phyloP scores from a whole-genome alignment of 768 basidiomycete genomes.

The Suillus hirtellus region DNA sequence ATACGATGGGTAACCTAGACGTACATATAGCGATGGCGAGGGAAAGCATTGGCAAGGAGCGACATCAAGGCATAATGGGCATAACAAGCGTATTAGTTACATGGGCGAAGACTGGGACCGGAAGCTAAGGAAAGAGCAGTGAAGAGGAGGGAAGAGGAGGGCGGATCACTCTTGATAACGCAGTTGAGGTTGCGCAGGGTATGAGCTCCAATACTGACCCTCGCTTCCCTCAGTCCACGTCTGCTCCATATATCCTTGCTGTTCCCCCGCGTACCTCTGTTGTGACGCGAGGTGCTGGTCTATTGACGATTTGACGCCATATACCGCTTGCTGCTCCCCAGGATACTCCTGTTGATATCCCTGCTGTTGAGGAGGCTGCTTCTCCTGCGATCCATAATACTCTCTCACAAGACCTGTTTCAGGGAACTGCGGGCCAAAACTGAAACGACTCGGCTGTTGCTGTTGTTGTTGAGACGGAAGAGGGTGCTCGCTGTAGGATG shows the following conservation, averaged over 20 bases:
- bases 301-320: neutral
- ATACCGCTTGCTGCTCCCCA: neutral
- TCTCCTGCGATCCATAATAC: conserved; percentile 4
- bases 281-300: neutral
- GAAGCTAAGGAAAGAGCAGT: neutral
- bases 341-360: neutral
- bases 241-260: neutral
- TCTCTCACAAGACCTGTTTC: conserved; percentile 1
- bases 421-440: conserved; percentile 3
- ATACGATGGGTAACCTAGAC: conserved; percentile 6
- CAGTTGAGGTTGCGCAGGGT: conserved; percentile 1
- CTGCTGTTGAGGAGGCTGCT: neutral
- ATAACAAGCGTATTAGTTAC: neutral
- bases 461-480: neutral
- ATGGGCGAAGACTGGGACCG: neutral
- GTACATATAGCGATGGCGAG: conserved; percentile 1
- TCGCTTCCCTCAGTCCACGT: conserved; percentile 1
- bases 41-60: neutral
- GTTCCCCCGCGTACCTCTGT: neutral
- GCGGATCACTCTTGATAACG: neutral
- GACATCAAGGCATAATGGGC: neutral
- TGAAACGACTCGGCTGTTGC: conserved; percentile 1
- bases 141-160: neutral
- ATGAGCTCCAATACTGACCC: neutral
- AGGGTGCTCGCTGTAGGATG: neutral